Percentiles rank a stretch among this genome's conserved stretches.
Conservation (phyloP, 345 rosid genomes). For the Luvunga scandens region DNA sequence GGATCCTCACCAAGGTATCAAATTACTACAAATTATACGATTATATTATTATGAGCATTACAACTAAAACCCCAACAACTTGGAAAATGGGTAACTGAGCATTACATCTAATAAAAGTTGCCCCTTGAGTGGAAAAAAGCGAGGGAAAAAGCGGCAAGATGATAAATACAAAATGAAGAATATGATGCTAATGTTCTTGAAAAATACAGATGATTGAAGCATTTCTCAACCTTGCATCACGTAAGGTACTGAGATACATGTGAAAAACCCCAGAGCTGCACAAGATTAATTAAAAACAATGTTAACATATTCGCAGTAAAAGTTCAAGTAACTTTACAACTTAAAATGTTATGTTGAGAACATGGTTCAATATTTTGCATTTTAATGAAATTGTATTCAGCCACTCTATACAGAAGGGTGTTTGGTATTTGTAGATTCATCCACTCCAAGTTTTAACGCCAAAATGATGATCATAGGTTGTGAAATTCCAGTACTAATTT, state of each 20-base stretch:
- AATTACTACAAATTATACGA: too few species aligned
- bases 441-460: background rate
- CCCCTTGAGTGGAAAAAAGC: background rate
- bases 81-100: background rate
- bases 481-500: background rate
- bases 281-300: constrained; percentile 1
- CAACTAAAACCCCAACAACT: background rate
- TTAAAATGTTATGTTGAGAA: background rate
- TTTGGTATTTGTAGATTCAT: background rate
- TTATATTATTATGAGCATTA: background rate
- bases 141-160: background rate
- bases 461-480: background rate
- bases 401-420: background rate
- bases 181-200: background rate
- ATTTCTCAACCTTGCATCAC: constrained; percentile 10
- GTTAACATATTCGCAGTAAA: background rate
- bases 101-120: background rate
- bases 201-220: background rate
- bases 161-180: constrained; percentile 21
- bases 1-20: too few species aligned
- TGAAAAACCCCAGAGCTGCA: constrained; percentile 90
- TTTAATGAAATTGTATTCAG: background rate
- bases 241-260: constrained; percentile 51
- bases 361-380: too few species aligned
- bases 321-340: background rate